phyloP scores from a whole-genome alignment of 2,329 filamentous ascomycete species.

The Boeremia exigua region DNA sequence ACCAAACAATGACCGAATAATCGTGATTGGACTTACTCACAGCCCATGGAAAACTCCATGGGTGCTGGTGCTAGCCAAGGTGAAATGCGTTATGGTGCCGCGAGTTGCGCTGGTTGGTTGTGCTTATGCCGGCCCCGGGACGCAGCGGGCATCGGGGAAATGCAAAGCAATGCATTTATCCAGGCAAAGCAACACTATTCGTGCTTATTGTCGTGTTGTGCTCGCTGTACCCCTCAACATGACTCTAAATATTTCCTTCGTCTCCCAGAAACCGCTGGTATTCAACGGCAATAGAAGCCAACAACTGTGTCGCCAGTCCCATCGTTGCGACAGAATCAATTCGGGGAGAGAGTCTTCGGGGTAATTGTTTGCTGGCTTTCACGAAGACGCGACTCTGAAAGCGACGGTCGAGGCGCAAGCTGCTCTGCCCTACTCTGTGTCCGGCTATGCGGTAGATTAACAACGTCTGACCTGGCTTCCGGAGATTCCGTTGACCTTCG shows the following conservation, averaged over 20 bases:
- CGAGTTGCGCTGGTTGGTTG: conserved; percentile 2
- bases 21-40: conserved; percentile 1
- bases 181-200: conserved; percentile 12
- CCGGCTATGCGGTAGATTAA: conserved; percentile 25
- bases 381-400: conserved; percentile 21
- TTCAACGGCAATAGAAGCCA: background rate
- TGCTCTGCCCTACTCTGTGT: conserved; percentile 21
- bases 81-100: conserved; percentile 8
- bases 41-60: background rate
- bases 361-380: conserved; percentile 40
- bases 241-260: conserved; percentile 1
- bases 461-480: conserved; percentile 26
- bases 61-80: conserved; percentile 5
- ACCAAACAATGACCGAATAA: conserved; percentile 1
- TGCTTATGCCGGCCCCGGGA: conserved; percentile 4
- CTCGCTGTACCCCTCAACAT: conserved; percentile 4
- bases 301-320: background rate
- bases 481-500: conserved; percentile 20
- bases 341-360: background rate
- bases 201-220: conserved; percentile 2
- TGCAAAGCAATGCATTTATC: conserved; percentile 2
- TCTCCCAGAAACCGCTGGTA: too few species aligned
- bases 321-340: background rate
- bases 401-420: conserved; percentile 25
- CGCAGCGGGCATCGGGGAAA: conserved; percentile 17